Base-by-base conservation (phyloP, 192 early-diverging fungal species). In the Coemansia sp. region DNA sequence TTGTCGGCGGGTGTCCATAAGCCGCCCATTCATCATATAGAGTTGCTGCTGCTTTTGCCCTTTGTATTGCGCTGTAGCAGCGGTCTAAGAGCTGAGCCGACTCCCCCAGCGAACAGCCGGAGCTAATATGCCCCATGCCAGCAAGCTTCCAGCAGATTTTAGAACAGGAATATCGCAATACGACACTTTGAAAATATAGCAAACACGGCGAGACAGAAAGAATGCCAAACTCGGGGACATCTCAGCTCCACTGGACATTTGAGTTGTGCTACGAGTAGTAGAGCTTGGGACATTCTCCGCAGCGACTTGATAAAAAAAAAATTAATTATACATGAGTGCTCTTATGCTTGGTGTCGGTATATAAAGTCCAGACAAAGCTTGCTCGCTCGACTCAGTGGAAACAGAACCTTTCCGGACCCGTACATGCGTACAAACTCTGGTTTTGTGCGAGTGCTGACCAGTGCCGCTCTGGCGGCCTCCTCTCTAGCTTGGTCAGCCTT, bases 321-420 rank as follows among this genome's bases (percentile, higher is more conserved):
- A 38, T 9, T 38, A 38, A 38, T 38, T 38, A 27, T 38, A 46
- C 44, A 46, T 11, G 18, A 15, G 13, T 29, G 61, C 10, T 9
- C 61, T 63, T 31, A 50, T 36, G 44, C 49, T 38, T 47, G 22
- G 57, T 78, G 71, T 29, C 39, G 66, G 62, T 77, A 71, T 11
- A 82, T 65, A 66, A 79, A 78, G 64, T 76, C 81, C 4, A 84
- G 77, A 34, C 77, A 84, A 67, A 71, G 67, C 41, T 74, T 63
- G 74, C 76, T 73, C 2, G 65, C 64, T 0, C 66, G 58, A 8
- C 60, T 71, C 36, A 84, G 71, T 46, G 81, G 81, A 50, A 79
- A 84, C 41, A 84, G 73, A 33, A 76, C 39, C 41, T 65, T 75
- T 7, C 81, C 77, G 16, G 73, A 69, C 20, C 81, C 76, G 58